Evolutionary conservation across 1,284 basidiomycete genomes (phyloP).

Genomic region (Athelia psychrophila): DNA sequence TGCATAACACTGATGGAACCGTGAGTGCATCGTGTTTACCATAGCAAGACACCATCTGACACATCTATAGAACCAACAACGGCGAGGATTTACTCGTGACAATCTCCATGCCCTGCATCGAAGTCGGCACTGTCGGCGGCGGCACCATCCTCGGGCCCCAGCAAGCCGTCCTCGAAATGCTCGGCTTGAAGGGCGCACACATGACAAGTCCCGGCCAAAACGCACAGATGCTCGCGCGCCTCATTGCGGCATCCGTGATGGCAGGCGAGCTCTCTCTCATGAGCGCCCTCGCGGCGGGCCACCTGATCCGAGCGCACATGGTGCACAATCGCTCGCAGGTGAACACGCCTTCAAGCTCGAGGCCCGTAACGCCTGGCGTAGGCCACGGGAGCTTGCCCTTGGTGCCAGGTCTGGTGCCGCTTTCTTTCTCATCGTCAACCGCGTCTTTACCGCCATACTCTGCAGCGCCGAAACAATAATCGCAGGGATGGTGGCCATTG

Average conservation of each 20-base stretch:
- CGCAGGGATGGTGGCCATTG: no score
- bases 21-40: constrained; percentile 46
- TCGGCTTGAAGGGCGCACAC: constrained; percentile 88
- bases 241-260: constrained; percentile 91
- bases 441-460: neutral
- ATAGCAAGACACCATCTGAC: constrained; percentile 1
- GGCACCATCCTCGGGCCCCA: constrained; percentile 92
- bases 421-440: neutral
- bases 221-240: constrained; percentile 81
- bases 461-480: neutral
- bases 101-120: constrained; percentile 93
- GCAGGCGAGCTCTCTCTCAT: constrained; percentile 91
- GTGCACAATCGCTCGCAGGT: constrained; percentile 76
- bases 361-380: constrained; percentile 56
- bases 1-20: constrained; percentile 99
- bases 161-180: constrained; percentile 87
- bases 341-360: constrained; percentile 63
- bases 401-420: neutral
- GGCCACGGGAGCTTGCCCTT: neutral
- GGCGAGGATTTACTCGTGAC: constrained; percentile 92
- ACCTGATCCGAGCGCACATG: constrained; percentile 88
- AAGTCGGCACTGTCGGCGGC: constrained; percentile 95
- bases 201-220: constrained; percentile 82
- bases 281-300: constrained; percentile 88
- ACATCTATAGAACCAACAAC: constrained; percentile 67